Evolutionary conservation across 2,329 filamentous ascomycete genomes (phyloP), one percentile per base, ranked within the genome.

Genomic region (Penicillium concentricum): DNA sequence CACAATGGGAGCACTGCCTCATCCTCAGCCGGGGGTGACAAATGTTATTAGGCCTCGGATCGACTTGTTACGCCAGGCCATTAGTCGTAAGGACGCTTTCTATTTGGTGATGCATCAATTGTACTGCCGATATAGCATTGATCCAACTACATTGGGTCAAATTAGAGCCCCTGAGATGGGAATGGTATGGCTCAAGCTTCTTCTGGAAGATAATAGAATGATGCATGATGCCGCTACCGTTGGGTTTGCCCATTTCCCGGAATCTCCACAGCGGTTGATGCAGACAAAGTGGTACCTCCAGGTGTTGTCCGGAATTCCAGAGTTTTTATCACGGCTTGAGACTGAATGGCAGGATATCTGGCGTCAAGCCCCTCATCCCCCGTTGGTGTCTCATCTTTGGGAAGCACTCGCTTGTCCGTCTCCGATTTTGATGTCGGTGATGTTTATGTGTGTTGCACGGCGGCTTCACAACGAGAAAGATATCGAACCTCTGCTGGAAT

Each of bases 21-120:
- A n/a, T n/a, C 13, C 30, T 34, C 20, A 35, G 5, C 13, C 4
- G 5, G 24, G 28, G 1, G 15, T n/a, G 15, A 5, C 4, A 2
- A 39, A 15, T 30, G 15, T 44, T 13, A 13, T 16, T 22, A 75
- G 24, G 10, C 66, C 69, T 16, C 79, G 88, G 30, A 75, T 85
- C 34, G 61, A 69, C n/a, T 76, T 89, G 8, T 73, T 92, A 13
- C 66, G 61, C 26, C 75, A 83, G 24, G 88, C 88, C 1, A 87
- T 85, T 61, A 42, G 60, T 2, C 64, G 68, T 0, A 70, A 79
- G 5, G 89, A 92, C 68, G 60, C 76, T 45, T 84, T 89, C 66
- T 92, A 87, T 67, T 63, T 91, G 48, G 77, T 81, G 6, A 68
- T 89, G 13, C 87, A 90, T 67, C 87, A 90, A 66, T 57, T 88